These are phyloP conservation scores for Betula pendula DNA, from an alignment of 306 rosid genomes.

Conservation along the genomic window DNA sequence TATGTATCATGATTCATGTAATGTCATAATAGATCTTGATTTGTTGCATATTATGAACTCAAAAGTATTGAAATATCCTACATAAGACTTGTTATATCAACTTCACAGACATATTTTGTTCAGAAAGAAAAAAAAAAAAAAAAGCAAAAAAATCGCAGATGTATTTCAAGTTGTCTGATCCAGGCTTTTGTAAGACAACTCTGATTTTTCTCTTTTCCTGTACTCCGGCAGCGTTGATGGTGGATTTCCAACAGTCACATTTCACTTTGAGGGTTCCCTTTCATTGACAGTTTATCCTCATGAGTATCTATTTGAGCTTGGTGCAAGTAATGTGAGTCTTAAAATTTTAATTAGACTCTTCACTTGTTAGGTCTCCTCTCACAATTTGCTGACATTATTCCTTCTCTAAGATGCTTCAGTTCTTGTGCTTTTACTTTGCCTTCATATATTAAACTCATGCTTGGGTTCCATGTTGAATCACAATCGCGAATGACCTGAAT, in stretches of 20 bases:
- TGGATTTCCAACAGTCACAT: slow-evolving; percentile 64
- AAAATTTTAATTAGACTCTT: background rate
- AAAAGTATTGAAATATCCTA: no score
- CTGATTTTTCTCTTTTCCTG: slow-evolving; percentile 5
- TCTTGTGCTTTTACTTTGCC: background rate
- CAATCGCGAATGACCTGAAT: background rate
- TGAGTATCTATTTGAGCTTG: slow-evolving; percentile 61
- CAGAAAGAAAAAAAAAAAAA: no score
- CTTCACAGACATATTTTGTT: no score
- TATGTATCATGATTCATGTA: background rate
- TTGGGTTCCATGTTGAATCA: no score
- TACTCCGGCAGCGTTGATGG: slow-evolving; percentile 61
- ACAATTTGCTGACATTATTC: background rate
- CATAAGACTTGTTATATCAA: no score
- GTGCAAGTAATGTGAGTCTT: slow-evolving; percentile 39
- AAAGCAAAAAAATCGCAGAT: background rate
- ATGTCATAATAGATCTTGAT: background rate
- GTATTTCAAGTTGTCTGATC: slow-evolving; percentile 3
- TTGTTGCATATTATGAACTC: background rate
- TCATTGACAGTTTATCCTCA: slow-evolving; percentile 56
- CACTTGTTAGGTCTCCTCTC: background rate
- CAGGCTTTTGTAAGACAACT: slow-evolving; percentile 20
- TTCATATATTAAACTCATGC: background rate
- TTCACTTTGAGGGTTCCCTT: slow-evolving; percentile 57
- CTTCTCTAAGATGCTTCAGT: background rate